Evolutionary conservation across 768 basidiomycete genomes (phyloP).

Genomic region (Lactarius akahatsu): DNA sequence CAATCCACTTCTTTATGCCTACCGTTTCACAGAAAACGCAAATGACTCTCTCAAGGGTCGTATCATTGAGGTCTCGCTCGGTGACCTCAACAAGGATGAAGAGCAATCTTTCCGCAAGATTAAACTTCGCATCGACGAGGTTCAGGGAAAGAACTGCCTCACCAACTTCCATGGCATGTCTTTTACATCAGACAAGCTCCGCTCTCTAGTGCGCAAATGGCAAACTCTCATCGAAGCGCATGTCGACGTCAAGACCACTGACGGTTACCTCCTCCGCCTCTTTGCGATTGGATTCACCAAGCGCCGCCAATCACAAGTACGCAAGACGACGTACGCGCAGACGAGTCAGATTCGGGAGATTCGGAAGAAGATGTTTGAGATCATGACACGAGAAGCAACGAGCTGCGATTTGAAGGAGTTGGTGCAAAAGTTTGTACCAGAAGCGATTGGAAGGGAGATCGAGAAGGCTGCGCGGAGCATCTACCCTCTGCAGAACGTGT

Average conservation of each 20-base stretch:
- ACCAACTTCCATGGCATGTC: conserved; percentile 99
- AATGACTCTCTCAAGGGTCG: conserved; percentile 98
- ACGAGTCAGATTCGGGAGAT: conserved; percentile 94
- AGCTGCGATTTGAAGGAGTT: conserved; percentile 97
- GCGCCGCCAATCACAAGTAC: conserved; percentile 92
- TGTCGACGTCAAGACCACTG: conserved; percentile 98
- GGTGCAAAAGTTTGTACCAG: conserved; percentile 98
- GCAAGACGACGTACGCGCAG: conserved; percentile 99
- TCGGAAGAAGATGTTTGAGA: conserved; percentile 99
- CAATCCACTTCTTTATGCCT: conserved; percentile 24
- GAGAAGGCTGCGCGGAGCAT: conserved; percentile 97
- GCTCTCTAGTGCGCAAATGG: conserved; percentile 99
- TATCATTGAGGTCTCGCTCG: conserved; percentile 93
- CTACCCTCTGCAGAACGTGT: conserved; percentile 99
- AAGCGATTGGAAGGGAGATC: conserved; percentile 98
- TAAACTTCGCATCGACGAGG: conserved; percentile 94
- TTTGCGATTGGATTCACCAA: conserved; percentile 99
- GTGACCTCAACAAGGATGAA: conserved; percentile 98
- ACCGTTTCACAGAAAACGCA: conserved; percentile 75
- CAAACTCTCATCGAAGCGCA: conserved; percentile 98
- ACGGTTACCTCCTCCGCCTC: conserved; percentile 98
- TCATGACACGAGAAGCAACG: conserved; percentile 93
- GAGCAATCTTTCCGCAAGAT: conserved; percentile 99
- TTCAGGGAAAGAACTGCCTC: conserved; percentile 98
- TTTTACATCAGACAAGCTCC: conserved; percentile 99